Conservation (phyloP, 768 basidiomycete species). For the Panellus pusillus region DNA sequence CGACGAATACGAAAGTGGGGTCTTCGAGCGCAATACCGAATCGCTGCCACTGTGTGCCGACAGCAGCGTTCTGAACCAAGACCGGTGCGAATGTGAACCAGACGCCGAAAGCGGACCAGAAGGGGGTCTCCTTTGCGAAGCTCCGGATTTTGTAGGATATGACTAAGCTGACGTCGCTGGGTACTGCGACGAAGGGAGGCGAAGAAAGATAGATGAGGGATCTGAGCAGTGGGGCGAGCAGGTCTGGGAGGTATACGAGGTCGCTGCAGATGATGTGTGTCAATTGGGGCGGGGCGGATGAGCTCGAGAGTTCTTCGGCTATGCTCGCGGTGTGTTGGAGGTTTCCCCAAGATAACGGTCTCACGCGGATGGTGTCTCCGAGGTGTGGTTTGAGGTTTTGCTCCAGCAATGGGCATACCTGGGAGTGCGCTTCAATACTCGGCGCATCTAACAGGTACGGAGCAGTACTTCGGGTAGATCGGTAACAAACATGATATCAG, state of each 20-base stretch:
- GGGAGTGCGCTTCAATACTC: neutral
- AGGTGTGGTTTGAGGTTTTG: slow-evolving; percentile 31
- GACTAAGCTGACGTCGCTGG: slow-evolving; percentile 40
- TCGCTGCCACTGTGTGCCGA: slow-evolving; percentile 34
- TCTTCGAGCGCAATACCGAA: slow-evolving; percentile 45
- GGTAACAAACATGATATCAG: slow-evolving; percentile 57
- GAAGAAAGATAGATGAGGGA: slow-evolving; percentile 74
- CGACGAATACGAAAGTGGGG: slow-evolving; percentile 61
- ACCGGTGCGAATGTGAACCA: slow-evolving; percentile 72
- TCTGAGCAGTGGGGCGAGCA: slow-evolving; percentile 74
- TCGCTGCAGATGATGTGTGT: slow-evolving; percentile 84
- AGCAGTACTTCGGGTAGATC: slow-evolving; percentile 73
- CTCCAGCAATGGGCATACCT: slow-evolving; percentile 51
- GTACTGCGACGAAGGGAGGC: slow-evolving; percentile 36
- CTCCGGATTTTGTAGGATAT: slow-evolving; percentile 81
- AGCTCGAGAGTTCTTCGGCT: slow-evolving; percentile 34
- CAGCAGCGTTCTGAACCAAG: slow-evolving; percentile 31
- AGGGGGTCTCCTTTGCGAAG: slow-evolving; percentile 66
- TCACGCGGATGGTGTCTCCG: slow-evolving; percentile 38
- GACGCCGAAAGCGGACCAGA: slow-evolving; percentile 79
- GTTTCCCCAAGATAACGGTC: slow-evolving; percentile 74
- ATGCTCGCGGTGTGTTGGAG: slow-evolving; percentile 41
- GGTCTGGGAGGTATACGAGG: slow-evolving; percentile 85
- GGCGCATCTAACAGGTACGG: neutral
- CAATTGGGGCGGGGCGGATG: slow-evolving; percentile 23